Evolutionary conservation across 208 protist genomes (phyloP).

Genomic region (Trypanosoma mega): DNA sequence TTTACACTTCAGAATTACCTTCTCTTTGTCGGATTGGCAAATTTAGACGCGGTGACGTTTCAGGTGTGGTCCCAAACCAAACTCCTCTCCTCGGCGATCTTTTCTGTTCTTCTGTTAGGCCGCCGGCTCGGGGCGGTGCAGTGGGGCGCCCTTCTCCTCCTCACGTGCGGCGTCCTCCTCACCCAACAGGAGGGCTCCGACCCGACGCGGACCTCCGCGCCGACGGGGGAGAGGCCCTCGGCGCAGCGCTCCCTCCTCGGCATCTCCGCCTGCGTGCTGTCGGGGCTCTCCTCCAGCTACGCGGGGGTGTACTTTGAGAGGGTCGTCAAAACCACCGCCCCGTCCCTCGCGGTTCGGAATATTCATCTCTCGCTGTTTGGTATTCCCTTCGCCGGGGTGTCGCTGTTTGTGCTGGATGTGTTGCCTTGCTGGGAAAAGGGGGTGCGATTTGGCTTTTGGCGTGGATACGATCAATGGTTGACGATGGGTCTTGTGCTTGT

Average conservation of each 20-base stretch:
- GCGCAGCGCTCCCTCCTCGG: constrained; percentile 36
- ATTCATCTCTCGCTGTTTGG: constrained; percentile 81
- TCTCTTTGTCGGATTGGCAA: constrained; percentile 61
- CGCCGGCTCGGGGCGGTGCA: constrained; percentile 54
- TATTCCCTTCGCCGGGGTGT: constrained; percentile 57
- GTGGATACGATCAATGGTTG: constrained; percentile 46
- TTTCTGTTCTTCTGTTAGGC: constrained; percentile 68
- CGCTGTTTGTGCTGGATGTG: constrained; percentile 65
- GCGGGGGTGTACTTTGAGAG: constrained; percentile 86
- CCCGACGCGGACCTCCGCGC: neutral
- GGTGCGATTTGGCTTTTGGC: constrained; percentile 61
- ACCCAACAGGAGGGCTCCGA: constrained; percentile 32
- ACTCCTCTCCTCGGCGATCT: constrained; percentile 62
- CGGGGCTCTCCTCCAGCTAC: constrained; percentile 71
- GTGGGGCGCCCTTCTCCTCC: constrained; percentile 57
- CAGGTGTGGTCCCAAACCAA: constrained; percentile 84
- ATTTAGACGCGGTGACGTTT: constrained; percentile 72
- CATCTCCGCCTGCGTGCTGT: constrained; percentile 52
- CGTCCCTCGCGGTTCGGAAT: constrained; percentile 74
- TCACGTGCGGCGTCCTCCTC: constrained; percentile 63
- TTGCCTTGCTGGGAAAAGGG: constrained; percentile 39
- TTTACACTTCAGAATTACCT: constrained; percentile 81
- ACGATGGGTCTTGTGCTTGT: constrained; percentile 69
- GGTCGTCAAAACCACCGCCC: constrained; percentile 68
- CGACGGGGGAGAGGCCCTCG: neutral